A percentile compares a stretch with the other conserved stretches of the same genome.
These are phyloP conservation scores for Vigna nakashimae DNA, from an alignment of 306 rosid species.

Conservation along the genomic window DNA sequence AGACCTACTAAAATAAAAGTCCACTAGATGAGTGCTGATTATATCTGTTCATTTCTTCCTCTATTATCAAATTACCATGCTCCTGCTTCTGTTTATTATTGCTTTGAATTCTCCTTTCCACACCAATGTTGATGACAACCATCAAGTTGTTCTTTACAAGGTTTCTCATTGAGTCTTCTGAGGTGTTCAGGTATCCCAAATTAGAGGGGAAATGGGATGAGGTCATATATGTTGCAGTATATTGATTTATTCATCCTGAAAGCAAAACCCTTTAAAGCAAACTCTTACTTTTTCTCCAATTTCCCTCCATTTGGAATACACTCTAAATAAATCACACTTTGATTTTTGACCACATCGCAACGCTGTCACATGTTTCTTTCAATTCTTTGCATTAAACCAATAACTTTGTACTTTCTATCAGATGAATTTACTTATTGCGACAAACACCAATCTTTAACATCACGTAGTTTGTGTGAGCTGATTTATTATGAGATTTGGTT, in stretches of 20 bases:
- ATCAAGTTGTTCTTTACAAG: neutral
- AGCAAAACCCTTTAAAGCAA: neutral
- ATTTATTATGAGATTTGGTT: conserved; percentile 8
- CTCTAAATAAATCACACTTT: neutral
- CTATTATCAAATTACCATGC: conserved; percentile 12
- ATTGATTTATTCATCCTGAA: neutral
- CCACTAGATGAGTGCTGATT: neutral
- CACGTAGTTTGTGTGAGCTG: conserved; percentile 22
- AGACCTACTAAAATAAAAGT: neutral
- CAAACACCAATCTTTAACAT: conserved; percentile 13
- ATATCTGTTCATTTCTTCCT: neutral
- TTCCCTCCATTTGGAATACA: neutral
- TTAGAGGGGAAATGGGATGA: neutral
- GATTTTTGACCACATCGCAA: conserved; percentile 26
- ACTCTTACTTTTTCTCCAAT: neutral
- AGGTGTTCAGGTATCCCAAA: neutral
- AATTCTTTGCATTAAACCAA: neutral
- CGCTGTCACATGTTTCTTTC: neutral
- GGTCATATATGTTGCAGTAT: neutral
- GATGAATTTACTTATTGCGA: conserved; percentile 4
- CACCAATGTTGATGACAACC: neutral
- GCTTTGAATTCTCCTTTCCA: neutral
- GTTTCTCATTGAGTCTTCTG: neutral
- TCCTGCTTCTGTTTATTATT: neutral
- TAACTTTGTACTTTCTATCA: conserved; percentile 18